Percentiles rank a stretch among this genome's conserved stretches.
These are phyloP conservation scores for Panaeolus cyanescens DNA, from an alignment of 768 basidiomycete genomes.

Conservation along the genomic window DNA sequence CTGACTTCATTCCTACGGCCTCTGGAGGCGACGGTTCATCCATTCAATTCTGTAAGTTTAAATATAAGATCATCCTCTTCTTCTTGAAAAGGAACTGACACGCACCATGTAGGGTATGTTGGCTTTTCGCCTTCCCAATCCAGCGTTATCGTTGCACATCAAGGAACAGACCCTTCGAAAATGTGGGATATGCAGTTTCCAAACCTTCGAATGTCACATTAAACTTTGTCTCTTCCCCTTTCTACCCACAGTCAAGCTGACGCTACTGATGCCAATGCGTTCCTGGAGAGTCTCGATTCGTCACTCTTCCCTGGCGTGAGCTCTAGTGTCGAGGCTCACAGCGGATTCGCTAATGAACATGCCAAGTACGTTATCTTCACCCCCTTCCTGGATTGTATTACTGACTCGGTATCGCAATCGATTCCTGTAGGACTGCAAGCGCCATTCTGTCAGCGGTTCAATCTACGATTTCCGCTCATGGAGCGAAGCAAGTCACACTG, in stretches of 20 bases:
- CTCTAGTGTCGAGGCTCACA: slow-evolving; percentile 40
- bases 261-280: slow-evolving; percentile 38
- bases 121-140: neutral
- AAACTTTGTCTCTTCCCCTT: neutral
- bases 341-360: slow-evolving; percentile 45
- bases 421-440: slow-evolving; percentile 35
- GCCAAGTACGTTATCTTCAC: slow-evolving; percentile 31
- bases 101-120: slow-evolving; percentile 7
- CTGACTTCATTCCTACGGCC: slow-evolving; percentile 47
- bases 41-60: slow-evolving; percentile 50
- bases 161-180: slow-evolving; percentile 33
- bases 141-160: slow-evolving; percentile 38
- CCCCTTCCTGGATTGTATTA: neutral
- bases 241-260: slow-evolving; percentile 34
- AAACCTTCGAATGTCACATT: neutral
- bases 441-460: slow-evolving; percentile 40
- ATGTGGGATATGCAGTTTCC: slow-evolving; percentile 26
- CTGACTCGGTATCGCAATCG: neutral
- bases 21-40: slow-evolving; percentile 48
- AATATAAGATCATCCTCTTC: slow-evolving; percentile 26
- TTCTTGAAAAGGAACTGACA: neutral
- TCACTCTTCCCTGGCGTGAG: slow-evolving; percentile 47
- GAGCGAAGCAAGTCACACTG: slow-evolving; percentile 36
- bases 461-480: slow-evolving; percentile 32
- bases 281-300: slow-evolving; percentile 31